These are phyloP conservation scores for Stachybotrys echinatus DNA, from an alignment of 2,329 filamentous ascomycete genomes.

Conservation along the genomic window DNA sequence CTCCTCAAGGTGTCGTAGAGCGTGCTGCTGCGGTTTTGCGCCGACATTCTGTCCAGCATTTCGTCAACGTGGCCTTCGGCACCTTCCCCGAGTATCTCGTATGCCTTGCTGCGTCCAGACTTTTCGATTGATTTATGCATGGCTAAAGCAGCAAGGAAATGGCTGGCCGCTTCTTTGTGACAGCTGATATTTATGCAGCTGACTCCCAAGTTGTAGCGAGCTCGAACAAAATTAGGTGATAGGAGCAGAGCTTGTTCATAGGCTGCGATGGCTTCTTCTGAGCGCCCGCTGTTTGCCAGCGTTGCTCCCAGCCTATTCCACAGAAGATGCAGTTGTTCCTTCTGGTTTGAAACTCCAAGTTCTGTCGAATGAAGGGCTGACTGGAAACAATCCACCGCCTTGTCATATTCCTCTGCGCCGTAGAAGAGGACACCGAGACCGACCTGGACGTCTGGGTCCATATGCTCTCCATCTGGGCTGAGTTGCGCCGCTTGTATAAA, in stretches of 20 bases:
- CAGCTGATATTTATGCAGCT: constrained; percentile 97
- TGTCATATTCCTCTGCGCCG: constrained; percentile 95
- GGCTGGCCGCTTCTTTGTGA: constrained; percentile 85
- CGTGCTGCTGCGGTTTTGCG: constrained; percentile 95
- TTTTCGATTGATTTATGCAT: constrained; percentile 95
- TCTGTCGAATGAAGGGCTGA: constrained; percentile 84
- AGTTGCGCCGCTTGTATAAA: constrained; percentile 93
- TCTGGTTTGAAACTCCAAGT: constrained; percentile 75
- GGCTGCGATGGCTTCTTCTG: constrained; percentile 92
- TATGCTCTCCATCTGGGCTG: constrained; percentile 85
- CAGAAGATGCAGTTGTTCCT: constrained; percentile 82
- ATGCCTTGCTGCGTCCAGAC: constrained; percentile 75
- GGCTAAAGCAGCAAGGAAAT: constrained; percentile 82
- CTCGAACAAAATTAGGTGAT: constrained; percentile 93
- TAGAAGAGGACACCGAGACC: constrained; percentile 96
- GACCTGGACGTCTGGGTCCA: constrained; percentile 98
- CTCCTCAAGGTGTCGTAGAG: constrained; percentile 89
- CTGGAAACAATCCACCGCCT: constrained; percentile 97
- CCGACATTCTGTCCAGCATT: constrained; percentile 79
- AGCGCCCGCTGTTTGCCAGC: constrained; percentile 87
- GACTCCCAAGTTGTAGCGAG: constrained; percentile 93
- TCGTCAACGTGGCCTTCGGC: constrained; percentile 49
- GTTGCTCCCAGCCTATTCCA: constrained; percentile 98
- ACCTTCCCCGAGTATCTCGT: constrained; percentile 67
- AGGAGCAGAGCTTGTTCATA: constrained; percentile 90